Conservation (phyloP, 805 yeast species). For the Lachancea thermotolerans region DNA sequence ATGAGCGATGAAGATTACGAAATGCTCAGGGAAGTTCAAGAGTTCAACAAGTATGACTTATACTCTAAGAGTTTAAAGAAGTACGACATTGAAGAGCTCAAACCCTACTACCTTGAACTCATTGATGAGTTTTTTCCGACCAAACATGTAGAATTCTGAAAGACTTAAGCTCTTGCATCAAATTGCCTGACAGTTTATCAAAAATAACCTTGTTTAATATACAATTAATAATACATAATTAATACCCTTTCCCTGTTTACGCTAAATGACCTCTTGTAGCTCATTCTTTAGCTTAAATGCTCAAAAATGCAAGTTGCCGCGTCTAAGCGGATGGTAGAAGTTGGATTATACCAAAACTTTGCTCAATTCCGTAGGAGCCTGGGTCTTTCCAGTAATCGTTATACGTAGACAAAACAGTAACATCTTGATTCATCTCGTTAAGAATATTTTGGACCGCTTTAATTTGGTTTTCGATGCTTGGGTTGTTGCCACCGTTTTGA, state of each 20-base stretch:
- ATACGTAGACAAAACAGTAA: slow-evolving; percentile 71
- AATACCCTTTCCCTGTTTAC: neutral
- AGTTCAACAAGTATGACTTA: slow-evolving; percentile 61
- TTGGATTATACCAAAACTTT: slow-evolving; percentile 66
- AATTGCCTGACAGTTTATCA: too few relatives aligned
- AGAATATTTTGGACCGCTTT: slow-evolving; percentile 62
- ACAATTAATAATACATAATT: slow-evolving; percentile 5
- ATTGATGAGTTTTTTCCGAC: slow-evolving; percentile 63
- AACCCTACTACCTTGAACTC: slow-evolving; percentile 52
- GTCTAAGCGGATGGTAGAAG: slow-evolving; percentile 13
- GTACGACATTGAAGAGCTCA: slow-evolving; percentile 44
- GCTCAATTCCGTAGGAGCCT: slow-evolving; percentile 81
- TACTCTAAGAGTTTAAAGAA: slow-evolving; percentile 54
- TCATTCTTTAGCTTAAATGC: too few relatives aligned
- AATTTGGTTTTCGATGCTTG: slow-evolving; percentile 61
- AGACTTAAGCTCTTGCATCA: neutral
- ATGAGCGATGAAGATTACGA: slow-evolving; percentile 58
- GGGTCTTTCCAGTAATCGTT: slow-evolving; percentile 84
- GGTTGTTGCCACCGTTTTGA: slow-evolving; percentile 67
- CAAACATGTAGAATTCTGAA: slow-evolving; percentile 47
- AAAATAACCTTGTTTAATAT: neutral
- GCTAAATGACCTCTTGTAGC: neutral
- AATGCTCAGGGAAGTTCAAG: slow-evolving; percentile 57
- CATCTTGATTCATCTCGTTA: slow-evolving; percentile 48
- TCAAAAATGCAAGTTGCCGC: too few relatives aligned